phyloP scores from a whole-genome alignment of 805 yeast genomes.

The Spathaspora girioi region DNA sequence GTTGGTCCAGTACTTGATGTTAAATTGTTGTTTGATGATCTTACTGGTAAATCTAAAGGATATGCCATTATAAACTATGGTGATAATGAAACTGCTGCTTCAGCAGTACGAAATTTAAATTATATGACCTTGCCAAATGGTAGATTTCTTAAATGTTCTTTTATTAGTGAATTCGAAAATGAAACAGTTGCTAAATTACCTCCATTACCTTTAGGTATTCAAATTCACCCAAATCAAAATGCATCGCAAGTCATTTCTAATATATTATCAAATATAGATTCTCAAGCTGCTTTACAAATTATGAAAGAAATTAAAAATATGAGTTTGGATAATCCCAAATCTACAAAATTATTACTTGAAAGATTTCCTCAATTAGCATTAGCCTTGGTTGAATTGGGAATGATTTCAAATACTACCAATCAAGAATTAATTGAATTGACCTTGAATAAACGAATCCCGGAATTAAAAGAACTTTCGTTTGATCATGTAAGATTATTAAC shows the following conservation, averaged over 20 bases:
- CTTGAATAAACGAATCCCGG: conserved; percentile 28
- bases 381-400: conserved; percentile 73
- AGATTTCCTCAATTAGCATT: conserved; percentile 79
- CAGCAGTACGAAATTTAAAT: conserved; percentile 86
- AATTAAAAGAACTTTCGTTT: conserved; percentile 22
- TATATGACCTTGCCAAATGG: conserved; percentile 53
- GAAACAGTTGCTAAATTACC: conserved; percentile 28
- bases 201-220: conserved; percentile 39
- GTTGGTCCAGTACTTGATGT: conserved; percentile 84
- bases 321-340: conserved; percentile 52
- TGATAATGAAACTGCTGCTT: conserved; percentile 81
- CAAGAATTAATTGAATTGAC: conserved; percentile 35
- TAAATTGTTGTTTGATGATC: conserved; percentile 78
- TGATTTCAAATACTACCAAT: conserved; percentile 30
- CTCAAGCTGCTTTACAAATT: conserved; percentile 43
- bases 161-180: conserved; percentile 12
- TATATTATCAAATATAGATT: conserved; percentile 46
- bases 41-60: conserved; percentile 88
- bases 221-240: conserved; percentile 36
- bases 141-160: conserved; percentile 67
- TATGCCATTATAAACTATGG: conserved; percentile 82
- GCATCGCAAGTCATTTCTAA: conserved; percentile 42
- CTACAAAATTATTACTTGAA: conserved; percentile 58
- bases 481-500: conserved; percentile 33
- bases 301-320: conserved; percentile 57